Evolutionary conservation across 2,329 filamentous ascomycete species (phyloP), one percentile per base, ranked within the genome.

Genomic region (Apiospora aurea): DNA sequence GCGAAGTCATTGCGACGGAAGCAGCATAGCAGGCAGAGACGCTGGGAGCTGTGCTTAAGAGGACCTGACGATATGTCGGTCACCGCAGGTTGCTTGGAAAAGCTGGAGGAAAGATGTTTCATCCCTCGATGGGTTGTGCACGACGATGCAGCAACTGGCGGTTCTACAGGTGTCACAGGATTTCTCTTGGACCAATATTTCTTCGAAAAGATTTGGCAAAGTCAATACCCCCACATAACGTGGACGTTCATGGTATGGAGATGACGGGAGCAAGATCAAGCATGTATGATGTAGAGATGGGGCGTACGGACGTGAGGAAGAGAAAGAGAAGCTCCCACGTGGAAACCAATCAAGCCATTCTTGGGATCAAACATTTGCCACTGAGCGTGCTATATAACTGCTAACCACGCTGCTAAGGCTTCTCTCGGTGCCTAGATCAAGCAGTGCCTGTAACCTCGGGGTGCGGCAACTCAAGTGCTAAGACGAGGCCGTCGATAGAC

Each of bases 261-360:
- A 41, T 41, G 57, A 64, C 41, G 57, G 34, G 38, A 18, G 34
- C 57, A 64, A 64, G 57, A 41, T 41, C 29, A 21, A 13, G 21
- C 57, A 64, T 64, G 57, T 64, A 64, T 64, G 57, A 64, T 64
- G 57, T 64, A 64, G 57, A 41, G 34, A 41, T 13, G 34, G 34
- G 57, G 29, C 24, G 16, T 11, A 29, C 8, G 24, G 57, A 64
- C 49, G 49, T 24, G 49, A 41, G 57, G 18, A 41, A 64, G 18
- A 64, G 34, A 64, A n/a, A 21, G 18, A 61, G 53, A 61, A 61
- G 29, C n/a, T 64, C 34, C 57, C 34, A 41, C 11, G 38, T 64
- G 21, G 53, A 16, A 61, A 61, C 16, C 53, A 38, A 64, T 34
- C 57, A 64, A 64, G 16, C 57, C 57, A 41, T 64, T 64, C 41